Percentiles rank a stretch among this genome's conserved stretches.
Evolutionary conservation across 345 rosid genomes (phyloP).

Genomic region (Acer negundo): DNA sequence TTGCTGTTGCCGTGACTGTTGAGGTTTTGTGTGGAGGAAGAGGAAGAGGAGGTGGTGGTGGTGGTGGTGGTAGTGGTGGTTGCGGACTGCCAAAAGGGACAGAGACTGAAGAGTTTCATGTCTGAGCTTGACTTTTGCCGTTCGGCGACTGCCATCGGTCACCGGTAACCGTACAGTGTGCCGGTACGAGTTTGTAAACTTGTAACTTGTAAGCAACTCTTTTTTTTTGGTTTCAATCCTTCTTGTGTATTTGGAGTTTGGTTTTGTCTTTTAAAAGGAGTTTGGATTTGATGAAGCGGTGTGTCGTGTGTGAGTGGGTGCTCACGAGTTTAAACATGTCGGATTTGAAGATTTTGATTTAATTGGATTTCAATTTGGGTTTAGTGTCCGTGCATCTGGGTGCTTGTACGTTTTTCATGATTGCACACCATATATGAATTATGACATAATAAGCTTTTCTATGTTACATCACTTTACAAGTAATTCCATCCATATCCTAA

Average conservation of each 20-base stretch:
- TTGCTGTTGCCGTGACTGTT: slow-evolving; percentile 30
- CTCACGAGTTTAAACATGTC: slow-evolving; percentile 30
- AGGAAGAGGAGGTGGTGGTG: slow-evolving; percentile 43
- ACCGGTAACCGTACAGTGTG: neutral
- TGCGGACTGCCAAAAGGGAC: slow-evolving; percentile 68
- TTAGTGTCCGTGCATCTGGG: slow-evolving; percentile 23
- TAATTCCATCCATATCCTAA: too few species aligned
- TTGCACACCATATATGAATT: too few species aligned
- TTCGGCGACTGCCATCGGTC: slow-evolving; percentile 60
- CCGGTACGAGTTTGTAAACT: neutral
- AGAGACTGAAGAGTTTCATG: slow-evolving; percentile 60
- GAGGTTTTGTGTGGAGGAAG: slow-evolving; percentile 61
- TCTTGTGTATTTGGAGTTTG: neutral
- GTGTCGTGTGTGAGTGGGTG: neutral
- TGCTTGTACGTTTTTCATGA: slow-evolving; percentile 5
- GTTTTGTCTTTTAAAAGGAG: neutral
- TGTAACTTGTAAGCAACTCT: neutral
- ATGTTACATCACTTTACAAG: too few species aligned
- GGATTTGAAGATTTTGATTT: slow-evolving; percentile 34
- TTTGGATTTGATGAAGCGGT: neutral
- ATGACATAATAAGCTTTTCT: too few species aligned
- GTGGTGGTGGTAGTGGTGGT: slow-evolving; percentile 37
- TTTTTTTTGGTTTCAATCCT: neutral
- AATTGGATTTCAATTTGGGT: slow-evolving; percentile 8
- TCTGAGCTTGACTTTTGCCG: slow-evolving; percentile 41